Evolutionary conservation across 306 rosid species (phyloP).

Genomic region (Bauhinia variegata): DNA sequence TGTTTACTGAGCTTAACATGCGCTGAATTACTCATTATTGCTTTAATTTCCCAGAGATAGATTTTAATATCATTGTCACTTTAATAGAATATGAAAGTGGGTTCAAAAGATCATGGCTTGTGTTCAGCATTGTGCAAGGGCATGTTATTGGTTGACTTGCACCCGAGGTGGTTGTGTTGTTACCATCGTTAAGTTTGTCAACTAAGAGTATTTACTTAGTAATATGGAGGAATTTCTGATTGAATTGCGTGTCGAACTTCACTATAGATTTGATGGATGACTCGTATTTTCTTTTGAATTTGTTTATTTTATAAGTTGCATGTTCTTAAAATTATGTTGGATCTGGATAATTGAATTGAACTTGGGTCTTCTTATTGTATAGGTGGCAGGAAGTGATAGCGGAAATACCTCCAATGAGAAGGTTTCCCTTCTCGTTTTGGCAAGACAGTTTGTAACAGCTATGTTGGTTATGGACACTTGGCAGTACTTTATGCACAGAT

Average conservation of each 20-base stretch:
- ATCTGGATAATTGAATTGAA: conserved; percentile 27
- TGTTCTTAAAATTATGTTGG: conserved; percentile 23
- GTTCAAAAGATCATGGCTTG: neutral
- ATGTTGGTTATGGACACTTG: conserved; percentile 94
- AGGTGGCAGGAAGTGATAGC: conserved; percentile 73
- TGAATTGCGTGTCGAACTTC: conserved; percentile 15
- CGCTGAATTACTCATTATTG: neutral
- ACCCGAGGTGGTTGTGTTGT: neutral
- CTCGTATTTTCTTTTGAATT: neutral
- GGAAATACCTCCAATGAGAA: conserved; percentile 39
- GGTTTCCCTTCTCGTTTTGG: conserved; percentile 53
- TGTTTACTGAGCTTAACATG: neutral
- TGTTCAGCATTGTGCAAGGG: neutral
- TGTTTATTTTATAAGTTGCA: neutral
- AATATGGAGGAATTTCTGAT: neutral
- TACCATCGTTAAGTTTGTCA: neutral
- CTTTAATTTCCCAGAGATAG: neutral
- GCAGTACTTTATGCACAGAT: conserved; percentile 98
- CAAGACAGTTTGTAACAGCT: conserved; percentile 74
- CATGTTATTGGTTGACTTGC: neutral
- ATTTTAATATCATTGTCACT: neutral
- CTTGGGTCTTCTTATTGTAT: conserved; percentile 16
- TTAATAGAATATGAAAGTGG: neutral
- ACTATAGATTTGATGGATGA: neutral
- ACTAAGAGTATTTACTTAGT: conserved; percentile 4